phyloP scores from a whole-genome alignment of 768 basidiomycete genomes.

The Russula dissimulans region DNA sequence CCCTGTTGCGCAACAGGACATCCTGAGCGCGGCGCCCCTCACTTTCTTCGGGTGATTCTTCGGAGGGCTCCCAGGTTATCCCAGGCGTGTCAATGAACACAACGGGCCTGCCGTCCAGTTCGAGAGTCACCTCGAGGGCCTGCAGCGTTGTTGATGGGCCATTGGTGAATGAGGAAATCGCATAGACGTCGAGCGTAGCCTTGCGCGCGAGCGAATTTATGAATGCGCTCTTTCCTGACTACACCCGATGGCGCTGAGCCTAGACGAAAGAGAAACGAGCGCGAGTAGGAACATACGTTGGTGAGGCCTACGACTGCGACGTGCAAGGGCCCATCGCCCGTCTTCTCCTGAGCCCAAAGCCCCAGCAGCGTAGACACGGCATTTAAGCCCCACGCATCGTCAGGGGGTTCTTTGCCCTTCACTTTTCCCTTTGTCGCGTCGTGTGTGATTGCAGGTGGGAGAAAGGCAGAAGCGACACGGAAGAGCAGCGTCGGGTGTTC shows the following conservation, averaged over 20 bases:
- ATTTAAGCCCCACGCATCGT: constrained; percentile 57
- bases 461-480: constrained; percentile 59
- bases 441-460: constrained; percentile 32
- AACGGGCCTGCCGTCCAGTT: constrained; percentile 41
- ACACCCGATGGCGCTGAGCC: constrained; percentile 1
- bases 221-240: constrained; percentile 81
- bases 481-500: constrained; percentile 62
- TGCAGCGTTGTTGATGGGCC: constrained; percentile 66
- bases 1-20: constrained; percentile 68
- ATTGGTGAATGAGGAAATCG: constrained; percentile 34
- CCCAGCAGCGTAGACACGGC: constrained; percentile 41
- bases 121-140: constrained; percentile 51
- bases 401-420: constrained; percentile 37
- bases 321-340: constrained; percentile 41
- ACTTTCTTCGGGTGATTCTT: constrained; percentile 31
- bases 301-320: constrained; percentile 80
- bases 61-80: constrained; percentile 43
- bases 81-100: constrained; percentile 85
- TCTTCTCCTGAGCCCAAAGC: constrained; percentile 39
- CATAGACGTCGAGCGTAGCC: constrained; percentile 47
- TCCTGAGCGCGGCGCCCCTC: constrained; percentile 47
- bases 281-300: constrained; percentile 44
- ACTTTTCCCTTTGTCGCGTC: constrained; percentile 25
- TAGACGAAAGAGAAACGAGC: neutral
- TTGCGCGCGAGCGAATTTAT: constrained; percentile 66